Evolutionary conservation across 176 grass and related monocot genomes (phyloP).

Genomic region (Rhynchospora tenuis): DNA sequence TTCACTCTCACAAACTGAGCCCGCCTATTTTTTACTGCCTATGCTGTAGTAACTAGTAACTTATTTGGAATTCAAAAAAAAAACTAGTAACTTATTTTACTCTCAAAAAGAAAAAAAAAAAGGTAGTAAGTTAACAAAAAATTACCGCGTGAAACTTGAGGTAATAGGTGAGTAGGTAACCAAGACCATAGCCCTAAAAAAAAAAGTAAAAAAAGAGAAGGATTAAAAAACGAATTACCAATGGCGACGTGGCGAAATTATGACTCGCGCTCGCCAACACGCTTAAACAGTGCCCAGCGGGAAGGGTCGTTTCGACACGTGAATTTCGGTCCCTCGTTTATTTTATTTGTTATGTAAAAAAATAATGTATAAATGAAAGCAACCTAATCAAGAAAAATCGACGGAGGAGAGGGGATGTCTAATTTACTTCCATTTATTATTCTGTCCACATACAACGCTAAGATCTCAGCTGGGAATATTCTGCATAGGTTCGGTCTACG

Average conservation of each 20-base stretch:
- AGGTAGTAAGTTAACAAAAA: too few species aligned
- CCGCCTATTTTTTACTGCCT: too few species aligned
- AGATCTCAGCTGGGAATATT: background rate
- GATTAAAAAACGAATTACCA: background rate
- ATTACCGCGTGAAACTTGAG: background rate
- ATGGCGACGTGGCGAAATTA: background rate
- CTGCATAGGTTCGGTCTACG: background rate
- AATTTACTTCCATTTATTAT: background rate
- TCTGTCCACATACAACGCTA: slow-evolving; percentile 6
- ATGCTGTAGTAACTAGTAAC: background rate
- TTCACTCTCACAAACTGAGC: too few species aligned
- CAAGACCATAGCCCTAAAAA: background rate
- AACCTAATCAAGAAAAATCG: slow-evolving; percentile 9
- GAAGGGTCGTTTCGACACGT: slow-evolving; percentile 20
- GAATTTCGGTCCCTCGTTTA: slow-evolving; percentile 2
- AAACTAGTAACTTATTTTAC: background rate
- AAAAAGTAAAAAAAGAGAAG: background rate
- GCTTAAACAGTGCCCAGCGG: background rate
- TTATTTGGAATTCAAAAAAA: background rate
- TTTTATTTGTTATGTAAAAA: background rate
- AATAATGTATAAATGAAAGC: background rate
- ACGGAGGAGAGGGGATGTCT: background rate
- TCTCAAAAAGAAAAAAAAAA: background rate
- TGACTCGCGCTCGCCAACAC: background rate
- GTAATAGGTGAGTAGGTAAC: background rate